These are phyloP conservation scores for Lipomyces kockii DNA, from an alignment of 805 yeast species.

Conservation along the genomic window DNA sequence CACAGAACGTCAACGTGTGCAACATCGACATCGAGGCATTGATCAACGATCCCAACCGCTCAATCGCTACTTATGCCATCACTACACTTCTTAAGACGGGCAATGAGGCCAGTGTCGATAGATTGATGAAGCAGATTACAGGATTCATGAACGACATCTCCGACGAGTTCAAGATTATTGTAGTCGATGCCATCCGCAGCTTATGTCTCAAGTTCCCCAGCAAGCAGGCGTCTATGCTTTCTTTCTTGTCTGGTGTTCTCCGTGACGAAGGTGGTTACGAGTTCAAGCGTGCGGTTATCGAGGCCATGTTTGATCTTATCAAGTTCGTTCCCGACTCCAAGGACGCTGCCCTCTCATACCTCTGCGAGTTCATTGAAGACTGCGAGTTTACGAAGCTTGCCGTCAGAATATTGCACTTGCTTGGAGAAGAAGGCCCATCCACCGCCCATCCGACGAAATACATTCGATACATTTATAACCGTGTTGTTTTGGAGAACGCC, in stretches of 20 bases:
- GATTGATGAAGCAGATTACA: slow-evolving; percentile 83
- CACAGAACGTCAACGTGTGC: slow-evolving; percentile 71
- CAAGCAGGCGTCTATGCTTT: slow-evolving; percentile 80
- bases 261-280: slow-evolving; percentile 89
- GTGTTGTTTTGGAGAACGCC: slow-evolving; percentile 94
- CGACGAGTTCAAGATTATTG: slow-evolving; percentile 93
- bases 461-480: slow-evolving; percentile 94
- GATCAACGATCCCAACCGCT: slow-evolving; percentile 85
- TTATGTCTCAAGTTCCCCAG: slow-evolving; percentile 91
- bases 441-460: slow-evolving; percentile 85
- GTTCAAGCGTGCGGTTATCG: slow-evolving; percentile 86
- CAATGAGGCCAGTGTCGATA: slow-evolving; percentile 84
- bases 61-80: slow-evolving; percentile 95
- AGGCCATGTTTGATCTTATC: slow-evolving; percentile 89
- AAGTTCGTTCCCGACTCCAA: slow-evolving; percentile 83
- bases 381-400: slow-evolving; percentile 94
- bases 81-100: slow-evolving; percentile 95
- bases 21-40: slow-evolving; percentile 84
- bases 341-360: slow-evolving; percentile 79
- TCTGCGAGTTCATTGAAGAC: slow-evolving; percentile 97
- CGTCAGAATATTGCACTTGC: slow-evolving; percentile 86
- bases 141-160: slow-evolving; percentile 90
- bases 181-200: slow-evolving; percentile 91
- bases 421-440: slow-evolving; percentile 93
- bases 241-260: slow-evolving; percentile 79